A percentile compares a stretch with the other conserved stretches of the same genome.
These are phyloP conservation scores for Metschnikowia noctiluminum DNA, from an alignment of 805 yeast species.

Conservation along the genomic window DNA sequence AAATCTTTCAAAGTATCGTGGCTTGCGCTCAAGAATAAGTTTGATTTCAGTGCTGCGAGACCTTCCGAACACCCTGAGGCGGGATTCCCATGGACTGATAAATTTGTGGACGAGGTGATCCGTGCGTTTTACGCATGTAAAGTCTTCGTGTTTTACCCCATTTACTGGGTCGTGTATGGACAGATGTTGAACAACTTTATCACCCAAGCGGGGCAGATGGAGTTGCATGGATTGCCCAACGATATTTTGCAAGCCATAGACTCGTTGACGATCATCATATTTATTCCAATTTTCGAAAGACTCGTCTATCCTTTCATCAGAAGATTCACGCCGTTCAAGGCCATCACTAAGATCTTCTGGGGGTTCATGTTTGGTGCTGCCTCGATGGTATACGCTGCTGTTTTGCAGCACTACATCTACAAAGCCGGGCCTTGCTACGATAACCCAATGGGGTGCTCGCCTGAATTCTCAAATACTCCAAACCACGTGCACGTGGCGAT, in stretches of 20 bases:
- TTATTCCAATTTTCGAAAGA: constrained; percentile 66
- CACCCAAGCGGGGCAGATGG: constrained; percentile 72
- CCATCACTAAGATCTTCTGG: constrained; percentile 65
- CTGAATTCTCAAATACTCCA: constrained; percentile 35
- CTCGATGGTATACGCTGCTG: constrained; percentile 74
- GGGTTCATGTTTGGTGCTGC: constrained; percentile 66
- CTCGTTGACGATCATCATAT: constrained; percentile 71
- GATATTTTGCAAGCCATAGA: constrained; percentile 75
- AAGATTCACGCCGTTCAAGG: constrained; percentile 54
- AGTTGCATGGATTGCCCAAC: constrained; percentile 74
- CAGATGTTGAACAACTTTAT: constrained; percentile 73
- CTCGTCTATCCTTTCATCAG: constrained; percentile 47
- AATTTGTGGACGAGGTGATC: constrained; percentile 68
- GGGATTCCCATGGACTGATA: constrained; percentile 58
- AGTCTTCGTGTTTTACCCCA: constrained; percentile 66
- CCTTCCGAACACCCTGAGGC: constrained; percentile 51
- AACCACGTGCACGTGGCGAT: constrained; percentile 63
- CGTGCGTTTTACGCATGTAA: constrained; percentile 69
- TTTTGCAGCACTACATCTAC: constrained; percentile 68
- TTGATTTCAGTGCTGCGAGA: constrained; percentile 52
- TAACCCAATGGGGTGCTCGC: constrained; percentile 53
- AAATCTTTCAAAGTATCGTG: constrained; percentile 45
- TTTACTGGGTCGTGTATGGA: constrained; percentile 69
- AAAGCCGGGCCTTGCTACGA: constrained; percentile 72
- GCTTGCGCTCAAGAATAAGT: constrained; percentile 45